phyloP scores from a whole-genome alignment of 2,329 filamentous ascomycete genomes.

The Aspergillus ibericus region DNA sequence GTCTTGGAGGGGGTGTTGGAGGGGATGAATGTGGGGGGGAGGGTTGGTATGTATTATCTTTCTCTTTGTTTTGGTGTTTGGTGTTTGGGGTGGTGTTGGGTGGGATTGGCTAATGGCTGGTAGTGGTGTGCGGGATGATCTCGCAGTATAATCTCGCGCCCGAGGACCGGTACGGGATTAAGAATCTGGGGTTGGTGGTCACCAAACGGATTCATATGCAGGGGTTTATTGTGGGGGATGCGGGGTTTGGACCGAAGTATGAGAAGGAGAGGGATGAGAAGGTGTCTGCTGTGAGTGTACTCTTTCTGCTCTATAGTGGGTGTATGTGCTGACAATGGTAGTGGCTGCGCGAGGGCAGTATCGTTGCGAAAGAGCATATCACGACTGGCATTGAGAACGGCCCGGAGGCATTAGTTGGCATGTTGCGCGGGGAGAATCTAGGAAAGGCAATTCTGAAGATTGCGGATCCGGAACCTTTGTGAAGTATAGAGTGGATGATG shows the following conservation, averaged over 20 bases:
- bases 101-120: slow-evolving; percentile 40
- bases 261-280: slow-evolving; percentile 71
- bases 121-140: slow-evolving; percentile 68
- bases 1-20: slow-evolving; percentile 68
- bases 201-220: slow-evolving; percentile 65
- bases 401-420: slow-evolving; percentile 69
- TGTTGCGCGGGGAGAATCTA: slow-evolving; percentile 78
- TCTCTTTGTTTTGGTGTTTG: background rate
- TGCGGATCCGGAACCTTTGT: background rate
- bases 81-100: background rate
- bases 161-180: slow-evolving; percentile 64
- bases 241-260: slow-evolving; percentile 68
- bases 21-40: slow-evolving; percentile 62
- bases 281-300: slow-evolving; percentile 39
- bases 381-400: slow-evolving; percentile 78
- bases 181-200: slow-evolving; percentile 65
- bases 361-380: slow-evolving; percentile 68
- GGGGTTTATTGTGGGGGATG: slow-evolving; percentile 72
- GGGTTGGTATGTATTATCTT: background rate
- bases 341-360: slow-evolving; percentile 73
- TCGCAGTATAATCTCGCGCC: slow-evolving; percentile 66
- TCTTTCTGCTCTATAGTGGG: background rate
- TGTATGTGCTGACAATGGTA: slow-evolving; percentile 47
- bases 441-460: slow-evolving; percentile 77
- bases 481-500: too few species aligned